Base-by-base conservation (phyloP, 352 stramenopile genomes). In the Phytophthora pini region DNA sequence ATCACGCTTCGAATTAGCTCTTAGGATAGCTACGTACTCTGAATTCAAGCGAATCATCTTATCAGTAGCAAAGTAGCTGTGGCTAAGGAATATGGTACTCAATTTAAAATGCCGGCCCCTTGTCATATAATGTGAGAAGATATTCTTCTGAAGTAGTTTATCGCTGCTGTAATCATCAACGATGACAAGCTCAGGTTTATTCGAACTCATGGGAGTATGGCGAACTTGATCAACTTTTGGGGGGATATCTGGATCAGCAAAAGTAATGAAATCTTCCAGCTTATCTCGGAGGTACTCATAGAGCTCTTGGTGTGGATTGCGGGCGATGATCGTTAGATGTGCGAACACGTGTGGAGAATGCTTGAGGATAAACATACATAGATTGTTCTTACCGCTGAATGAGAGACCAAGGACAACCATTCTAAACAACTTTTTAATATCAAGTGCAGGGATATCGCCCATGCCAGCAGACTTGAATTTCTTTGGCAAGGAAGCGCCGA, bases 141-240 rank as follows among this genome's bases (percentile, higher is more conserved):
- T 0, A 24, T 61, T 43, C 9, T 61, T 52, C 5, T 61, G 62
- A 0, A 70, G 48, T 2, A 45, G 15, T 0, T 24, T 10, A 47
- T 65, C 62, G 22, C 66, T 70, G 5, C 24, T 52, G 3, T 61
- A 70, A 2, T 70, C 62, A 43, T 65, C 62, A 3, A 65, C 66
- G 27, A 70, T 56, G 0, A 70, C 47, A 0, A 70, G 27, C 32
- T 71, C 56, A 26, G 54, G 48, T 31, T 70, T 61, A 8, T 52
- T 59, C 6, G 41, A 43, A 2, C n/a, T 61, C 0, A 61, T 27
- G 32, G 52, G 52, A 0, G 54, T 53, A 27, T 46, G 41, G 0
- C 54, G 41, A 1, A 61, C 32, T 27, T 47, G 41, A 46, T 61
- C 43, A 44, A 61, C 41, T 15, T 11, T 52, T 0, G 43, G 54